Evolutionary conservation across 2,329 filamentous ascomycete species (phyloP).

Genomic region (Hymenoscyphus fructigenus): DNA sequence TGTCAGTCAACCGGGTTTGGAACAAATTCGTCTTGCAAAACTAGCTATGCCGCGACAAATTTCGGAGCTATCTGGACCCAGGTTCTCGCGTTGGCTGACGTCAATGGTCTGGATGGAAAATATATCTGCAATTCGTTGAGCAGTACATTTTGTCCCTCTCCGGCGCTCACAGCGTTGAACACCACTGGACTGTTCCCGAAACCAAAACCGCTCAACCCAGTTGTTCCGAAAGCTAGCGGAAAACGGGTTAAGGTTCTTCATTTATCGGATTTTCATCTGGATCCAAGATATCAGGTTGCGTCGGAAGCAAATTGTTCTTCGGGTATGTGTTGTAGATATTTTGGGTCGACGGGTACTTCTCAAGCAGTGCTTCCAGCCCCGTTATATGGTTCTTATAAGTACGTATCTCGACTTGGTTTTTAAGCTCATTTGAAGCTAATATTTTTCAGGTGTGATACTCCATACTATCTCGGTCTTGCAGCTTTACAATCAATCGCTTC

Average conservation of each 20-base stretch:
- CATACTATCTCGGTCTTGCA: slow-evolving; percentile 55
- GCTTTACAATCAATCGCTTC: slow-evolving; percentile 53
- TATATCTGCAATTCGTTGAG: slow-evolving; percentile 56
- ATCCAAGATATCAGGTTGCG: slow-evolving; percentile 52
- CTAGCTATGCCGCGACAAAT: slow-evolving; percentile 46
- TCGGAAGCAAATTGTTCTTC: slow-evolving; percentile 54
- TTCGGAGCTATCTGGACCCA: slow-evolving; percentile 59
- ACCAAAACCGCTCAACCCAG: slow-evolving; percentile 48
- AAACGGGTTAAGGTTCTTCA: slow-evolving; percentile 56
- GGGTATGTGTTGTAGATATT: slow-evolving; percentile 51
- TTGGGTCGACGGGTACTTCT: slow-evolving; percentile 38
- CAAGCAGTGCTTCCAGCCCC: slow-evolving; percentile 48
- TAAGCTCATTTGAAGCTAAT: background rate
- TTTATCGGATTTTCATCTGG: slow-evolving; percentile 55
- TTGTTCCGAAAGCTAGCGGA: slow-evolving; percentile 48
- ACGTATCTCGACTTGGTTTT: slow-evolving; percentile 1
- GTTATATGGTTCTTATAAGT: slow-evolving; percentile 52
- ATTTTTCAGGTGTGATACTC: slow-evolving; percentile 49
- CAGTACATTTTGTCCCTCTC: slow-evolving; percentile 47
- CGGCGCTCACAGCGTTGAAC: slow-evolving; percentile 45
- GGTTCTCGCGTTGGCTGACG: slow-evolving; percentile 52
- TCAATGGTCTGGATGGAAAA: slow-evolving; percentile 53
- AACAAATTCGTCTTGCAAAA: slow-evolving; percentile 47
- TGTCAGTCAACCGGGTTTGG: slow-evolving; percentile 49
- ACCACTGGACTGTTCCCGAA: slow-evolving; percentile 51